Conservation (phyloP, 495 filamentous ascomycete genomes). For the Sabuloglossum arenarium region DNA sequence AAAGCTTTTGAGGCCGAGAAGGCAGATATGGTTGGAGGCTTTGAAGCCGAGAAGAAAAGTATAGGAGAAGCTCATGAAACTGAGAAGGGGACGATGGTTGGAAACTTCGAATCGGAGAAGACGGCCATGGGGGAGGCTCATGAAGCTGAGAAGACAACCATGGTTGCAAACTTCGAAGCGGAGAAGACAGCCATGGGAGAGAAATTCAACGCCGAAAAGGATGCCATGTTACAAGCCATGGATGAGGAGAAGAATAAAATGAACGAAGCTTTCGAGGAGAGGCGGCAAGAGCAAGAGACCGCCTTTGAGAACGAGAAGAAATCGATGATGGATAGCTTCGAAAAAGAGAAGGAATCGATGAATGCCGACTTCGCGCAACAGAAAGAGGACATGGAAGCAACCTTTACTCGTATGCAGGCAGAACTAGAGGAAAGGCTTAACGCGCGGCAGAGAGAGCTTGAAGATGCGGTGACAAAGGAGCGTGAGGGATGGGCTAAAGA, state of each 20-base stretch:
- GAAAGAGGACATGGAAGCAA: constrained; percentile 7
- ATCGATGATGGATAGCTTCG: neutral
- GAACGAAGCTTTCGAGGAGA: neutral
- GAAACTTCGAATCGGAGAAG: constrained; percentile 29
- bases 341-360: neutral
- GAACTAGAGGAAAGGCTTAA: constrained; percentile 6
- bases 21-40: constrained; percentile 18
- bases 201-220: constrained; percentile 7
- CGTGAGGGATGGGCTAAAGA: constrained; percentile 11
- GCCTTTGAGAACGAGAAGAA: constrained; percentile 3
- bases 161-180: constrained; percentile 20
- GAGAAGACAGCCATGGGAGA: constrained; percentile 2
- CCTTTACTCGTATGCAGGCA: constrained; percentile 7
- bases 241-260: constrained; percentile 4
- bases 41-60: constrained; percentile 13
- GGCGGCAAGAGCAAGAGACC: neutral
- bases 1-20: constrained; percentile 7
- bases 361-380: constrained; percentile 8
- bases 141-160: constrained; percentile 23
- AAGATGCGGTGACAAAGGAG: constrained; percentile 12
- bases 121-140: constrained; percentile 1
- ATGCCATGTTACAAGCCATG: neutral
- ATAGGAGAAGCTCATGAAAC: constrained; percentile 35
- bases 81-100: constrained; percentile 33
- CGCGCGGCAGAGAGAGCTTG: constrained; percentile 4